These are phyloP conservation scores for Asterionellopsis glacialis DNA, from an alignment of 108 stramenopile species.

Conservation along the genomic window DNA sequence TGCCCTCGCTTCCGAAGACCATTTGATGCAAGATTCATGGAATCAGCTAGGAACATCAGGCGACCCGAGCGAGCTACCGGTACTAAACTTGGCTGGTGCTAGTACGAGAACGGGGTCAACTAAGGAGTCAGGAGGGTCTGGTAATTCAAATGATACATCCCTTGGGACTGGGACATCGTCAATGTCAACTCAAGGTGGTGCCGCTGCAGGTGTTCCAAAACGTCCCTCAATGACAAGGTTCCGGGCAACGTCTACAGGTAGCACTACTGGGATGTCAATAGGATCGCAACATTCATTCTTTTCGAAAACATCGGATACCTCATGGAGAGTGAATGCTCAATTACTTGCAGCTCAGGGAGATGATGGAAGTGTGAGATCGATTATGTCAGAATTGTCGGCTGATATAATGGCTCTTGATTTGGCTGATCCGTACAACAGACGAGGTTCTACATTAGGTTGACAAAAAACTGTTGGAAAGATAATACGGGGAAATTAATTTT, in stretches of 20 bases:
- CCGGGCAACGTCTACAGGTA: not conserved
- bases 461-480: too few relatives aligned
- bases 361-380: not conserved
- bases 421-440: not conserved
- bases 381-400: slow-evolving; percentile 4
- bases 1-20: not conserved
- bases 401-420: slow-evolving; percentile 4
- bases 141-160: too few relatives aligned
- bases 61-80: not conserved
- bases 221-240: not conserved
- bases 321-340: not conserved
- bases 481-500: too few relatives aligned
- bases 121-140: too few relatives aligned
- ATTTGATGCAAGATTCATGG: not conserved
- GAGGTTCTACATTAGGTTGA: too few relatives aligned
- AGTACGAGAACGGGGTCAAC: not conserved
- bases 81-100: not conserved
- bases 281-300: not conserved
- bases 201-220: not conserved
- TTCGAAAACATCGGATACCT: not conserved
- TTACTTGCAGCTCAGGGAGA: not conserved
- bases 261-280: not conserved
- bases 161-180: too few relatives aligned
- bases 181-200: not conserved
- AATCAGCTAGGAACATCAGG: not conserved